phyloP scores from a whole-genome alignment of 495 filamentous ascomycete genomes.

The Neurospora terricola region DNA sequence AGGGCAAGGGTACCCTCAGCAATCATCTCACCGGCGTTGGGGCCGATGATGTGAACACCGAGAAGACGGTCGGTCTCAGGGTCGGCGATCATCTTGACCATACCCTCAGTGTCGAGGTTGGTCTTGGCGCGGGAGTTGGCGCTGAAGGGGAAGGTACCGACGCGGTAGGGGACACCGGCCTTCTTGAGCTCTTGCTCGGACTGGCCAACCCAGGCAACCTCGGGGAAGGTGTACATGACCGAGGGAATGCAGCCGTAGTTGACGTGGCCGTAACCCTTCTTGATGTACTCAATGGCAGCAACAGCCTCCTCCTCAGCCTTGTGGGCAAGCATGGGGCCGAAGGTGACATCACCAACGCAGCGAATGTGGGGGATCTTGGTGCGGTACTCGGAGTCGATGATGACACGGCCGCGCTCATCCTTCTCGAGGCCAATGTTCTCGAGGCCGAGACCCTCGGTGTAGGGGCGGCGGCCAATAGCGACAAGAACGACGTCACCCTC shows the following conservation, averaged over 20 bases:
- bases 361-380: slow-evolving; percentile 95
- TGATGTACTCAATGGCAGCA: slow-evolving; percentile 90
- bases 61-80: slow-evolving; percentile 94
- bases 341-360: slow-evolving; percentile 91
- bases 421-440: slow-evolving; percentile 93
- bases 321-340: slow-evolving; percentile 98
- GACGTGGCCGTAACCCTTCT: slow-evolving; percentile 93
- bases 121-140: slow-evolving; percentile 98
- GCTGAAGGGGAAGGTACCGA: slow-evolving; percentile 91
- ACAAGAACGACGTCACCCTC: slow-evolving; percentile 95
- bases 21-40: slow-evolving; percentile 98
- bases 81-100: slow-evolving; percentile 95
- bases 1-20: slow-evolving; percentile 91
- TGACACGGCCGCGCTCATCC: slow-evolving; percentile 84
- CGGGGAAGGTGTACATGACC: slow-evolving; percentile 99
- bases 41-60: slow-evolving; percentile 91
- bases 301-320: slow-evolving; percentile 98
- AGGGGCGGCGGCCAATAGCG: slow-evolving; percentile 90
- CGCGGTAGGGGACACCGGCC: slow-evolving; percentile 76
- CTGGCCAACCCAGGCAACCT: slow-evolving; percentile 98
- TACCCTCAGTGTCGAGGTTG: slow-evolving; percentile 90
- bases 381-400: slow-evolving; percentile 97
- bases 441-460: slow-evolving; percentile 80
- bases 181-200: slow-evolving; percentile 94
- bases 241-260: slow-evolving; percentile 97